phyloP scores from a whole-genome alignment of 306 rosid genomes.

The Dryas octopetala region DNA sequence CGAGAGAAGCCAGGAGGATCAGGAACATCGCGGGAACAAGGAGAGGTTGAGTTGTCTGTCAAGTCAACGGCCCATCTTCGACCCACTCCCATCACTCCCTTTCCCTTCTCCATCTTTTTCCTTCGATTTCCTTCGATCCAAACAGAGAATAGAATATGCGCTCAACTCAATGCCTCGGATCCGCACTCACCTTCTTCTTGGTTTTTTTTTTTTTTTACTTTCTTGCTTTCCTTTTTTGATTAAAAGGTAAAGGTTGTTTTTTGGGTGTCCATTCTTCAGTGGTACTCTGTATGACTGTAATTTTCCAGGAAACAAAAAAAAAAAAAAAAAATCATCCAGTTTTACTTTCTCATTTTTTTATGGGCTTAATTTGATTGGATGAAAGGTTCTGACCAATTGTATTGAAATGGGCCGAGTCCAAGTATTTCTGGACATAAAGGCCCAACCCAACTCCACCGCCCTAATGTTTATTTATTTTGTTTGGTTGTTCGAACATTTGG shows the following conservation, averaged over 20 bases:
- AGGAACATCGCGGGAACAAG: constrained; percentile 61
- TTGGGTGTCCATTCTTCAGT: background rate
- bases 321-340: background rate
- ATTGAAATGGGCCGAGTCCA: background rate
- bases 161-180: background rate
- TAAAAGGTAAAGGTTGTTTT: background rate
- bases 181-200: background rate
- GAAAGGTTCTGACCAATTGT: no score
- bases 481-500: no score
- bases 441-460: background rate
- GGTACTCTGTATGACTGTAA: background rate
- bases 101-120: constrained; percentile 73
- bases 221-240: background rate
- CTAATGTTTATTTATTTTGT: no score
- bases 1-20: constrained; percentile 97
- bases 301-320: background rate
- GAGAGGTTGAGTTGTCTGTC: constrained; percentile 66
- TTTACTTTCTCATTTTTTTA: background rate
- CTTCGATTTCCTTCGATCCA: background rate
- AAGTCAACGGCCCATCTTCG: constrained; percentile 92
- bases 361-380: background rate
- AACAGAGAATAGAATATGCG: background rate
- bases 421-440: no score
- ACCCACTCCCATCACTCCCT: constrained; percentile 67
- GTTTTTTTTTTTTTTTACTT: background rate